phyloP scores from a whole-genome alignment of 495 filamentous ascomycete species.

The Venustampulla echinocandica region DNA sequence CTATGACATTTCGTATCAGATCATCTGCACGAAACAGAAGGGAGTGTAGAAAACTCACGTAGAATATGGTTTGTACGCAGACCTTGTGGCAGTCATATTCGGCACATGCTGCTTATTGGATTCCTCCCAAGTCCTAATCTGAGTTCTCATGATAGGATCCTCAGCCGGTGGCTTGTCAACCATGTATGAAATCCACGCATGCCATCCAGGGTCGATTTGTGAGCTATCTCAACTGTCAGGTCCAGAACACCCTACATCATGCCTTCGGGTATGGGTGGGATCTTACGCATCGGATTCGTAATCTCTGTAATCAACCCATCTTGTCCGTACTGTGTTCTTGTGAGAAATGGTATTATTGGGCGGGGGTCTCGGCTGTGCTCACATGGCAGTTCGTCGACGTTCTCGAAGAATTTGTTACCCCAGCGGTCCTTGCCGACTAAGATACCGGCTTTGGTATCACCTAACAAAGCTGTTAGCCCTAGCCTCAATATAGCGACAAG shows the following conservation, averaged over 20 bases:
- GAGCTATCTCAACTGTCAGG: conserved; percentile 34
- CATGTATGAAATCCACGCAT: conserved; percentile 92
- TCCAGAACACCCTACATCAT: neutral
- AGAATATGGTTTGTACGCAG: conserved; percentile 84
- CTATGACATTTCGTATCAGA: conserved; percentile 20
- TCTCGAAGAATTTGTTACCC: conserved; percentile 98
- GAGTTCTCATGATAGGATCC: conserved; percentile 61
- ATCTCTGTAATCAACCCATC: conserved; percentile 95
- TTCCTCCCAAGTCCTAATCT: conserved; percentile 68
- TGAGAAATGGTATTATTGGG: too few species aligned
- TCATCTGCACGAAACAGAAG: neutral
- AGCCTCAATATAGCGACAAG: neutral
- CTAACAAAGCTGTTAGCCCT: conserved; percentile 41
- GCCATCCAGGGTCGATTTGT: conserved; percentile 96
- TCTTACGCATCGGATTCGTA: conserved; percentile 75
- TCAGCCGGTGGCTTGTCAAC: conserved; percentile 76
- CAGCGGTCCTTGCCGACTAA: conserved; percentile 79
- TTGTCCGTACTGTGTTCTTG: conserved; percentile 86
- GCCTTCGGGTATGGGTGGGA: too few species aligned
- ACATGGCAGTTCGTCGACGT: conserved; percentile 91
- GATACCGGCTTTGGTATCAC: conserved; percentile 92
- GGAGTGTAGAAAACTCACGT: conserved; percentile 56
- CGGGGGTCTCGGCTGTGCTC: too few species aligned
- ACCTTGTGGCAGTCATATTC: conserved; percentile 63
- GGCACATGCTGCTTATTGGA: conserved; percentile 59